Conservation (phyloP, 2,329 filamentous ascomycete species). For the Trichoderma gracile region DNA sequence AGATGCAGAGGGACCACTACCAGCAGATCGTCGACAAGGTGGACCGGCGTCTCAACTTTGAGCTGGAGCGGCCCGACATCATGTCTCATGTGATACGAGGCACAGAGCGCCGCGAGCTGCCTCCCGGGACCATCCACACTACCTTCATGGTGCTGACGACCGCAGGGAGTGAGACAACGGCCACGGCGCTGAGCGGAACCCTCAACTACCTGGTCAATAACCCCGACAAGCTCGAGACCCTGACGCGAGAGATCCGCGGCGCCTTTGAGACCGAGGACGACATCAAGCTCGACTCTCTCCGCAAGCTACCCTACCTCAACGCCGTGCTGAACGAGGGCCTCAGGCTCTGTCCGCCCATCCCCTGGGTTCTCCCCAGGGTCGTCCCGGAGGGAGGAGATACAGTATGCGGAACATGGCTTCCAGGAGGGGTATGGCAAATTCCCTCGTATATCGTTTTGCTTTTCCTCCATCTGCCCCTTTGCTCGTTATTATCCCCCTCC, state of each 20-base stretch:
- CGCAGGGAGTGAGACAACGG: conserved; percentile 39
- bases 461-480: no score
- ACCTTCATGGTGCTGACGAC: conserved; percentile 31
- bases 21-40: conserved; percentile 34
- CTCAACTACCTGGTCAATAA: conserved; percentile 37
- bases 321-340: conserved; percentile 53
- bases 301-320: conserved; percentile 45
- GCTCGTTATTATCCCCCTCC: no score
- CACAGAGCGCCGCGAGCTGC: conserved; percentile 34
- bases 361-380: conserved; percentile 41
- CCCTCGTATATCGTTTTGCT: conserved; percentile 28
- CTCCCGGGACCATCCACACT: conserved; percentile 39
- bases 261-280: conserved; percentile 23
- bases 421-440: conserved; percentile 35
- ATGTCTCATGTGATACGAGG: conserved; percentile 36
- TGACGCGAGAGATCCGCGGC: conserved; percentile 38
- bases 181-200: conserved; percentile 34
- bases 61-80: conserved; percentile 32
- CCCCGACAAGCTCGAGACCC: conserved; percentile 34
- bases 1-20: background rate
- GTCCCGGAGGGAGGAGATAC: conserved; percentile 35
- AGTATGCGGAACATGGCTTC: conserved; percentile 38
- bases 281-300: conserved; percentile 25
- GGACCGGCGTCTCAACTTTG: conserved; percentile 29
- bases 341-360: conserved; percentile 49